These are phyloP conservation scores for Cordyceps javanica DNA, from an alignment of 2,329 filamentous ascomycete species.

Conservation along the genomic window DNA sequence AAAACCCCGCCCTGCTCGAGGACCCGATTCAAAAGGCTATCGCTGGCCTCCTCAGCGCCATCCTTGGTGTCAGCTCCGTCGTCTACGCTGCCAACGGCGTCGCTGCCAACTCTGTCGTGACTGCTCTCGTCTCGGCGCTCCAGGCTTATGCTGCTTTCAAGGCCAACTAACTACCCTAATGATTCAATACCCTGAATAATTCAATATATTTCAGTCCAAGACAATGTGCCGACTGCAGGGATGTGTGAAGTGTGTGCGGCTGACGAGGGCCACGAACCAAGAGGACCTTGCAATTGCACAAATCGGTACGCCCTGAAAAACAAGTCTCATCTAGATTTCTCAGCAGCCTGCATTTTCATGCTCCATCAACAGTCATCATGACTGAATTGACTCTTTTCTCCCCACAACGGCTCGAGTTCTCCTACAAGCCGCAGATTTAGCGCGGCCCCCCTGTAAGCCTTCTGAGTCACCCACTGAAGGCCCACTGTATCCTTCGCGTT, in stretches of 20 bases:
- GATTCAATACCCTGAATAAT: not conserved
- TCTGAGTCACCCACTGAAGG: constrained; percentile 6
- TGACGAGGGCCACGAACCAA: not conserved
- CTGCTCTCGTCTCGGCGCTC: not conserved
- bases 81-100: constrained; percentile 6
- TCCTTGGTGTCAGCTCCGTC: not conserved
- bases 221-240: not conserved
- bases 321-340: not conserved
- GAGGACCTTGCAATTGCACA: not conserved
- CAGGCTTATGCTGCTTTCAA: constrained; percentile 11
- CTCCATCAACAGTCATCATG: not conserved
- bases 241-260: not conserved
- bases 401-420: not conserved
- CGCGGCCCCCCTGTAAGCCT: constrained; percentile 1
- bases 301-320: no score
- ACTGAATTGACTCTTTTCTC: not conserved
- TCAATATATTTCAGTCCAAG: not conserved
- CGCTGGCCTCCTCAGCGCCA: not conserved
- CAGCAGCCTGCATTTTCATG: not conserved
- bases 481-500: not conserved
- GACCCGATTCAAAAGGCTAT: constrained; percentile 9
- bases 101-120: not conserved
- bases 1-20: constrained; percentile 6
- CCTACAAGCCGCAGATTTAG: not conserved
- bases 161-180: not conserved